Conservation (phyloP, 2,329 filamentous ascomycete genomes). For the Aspergillus pseudoterreus region DNA sequence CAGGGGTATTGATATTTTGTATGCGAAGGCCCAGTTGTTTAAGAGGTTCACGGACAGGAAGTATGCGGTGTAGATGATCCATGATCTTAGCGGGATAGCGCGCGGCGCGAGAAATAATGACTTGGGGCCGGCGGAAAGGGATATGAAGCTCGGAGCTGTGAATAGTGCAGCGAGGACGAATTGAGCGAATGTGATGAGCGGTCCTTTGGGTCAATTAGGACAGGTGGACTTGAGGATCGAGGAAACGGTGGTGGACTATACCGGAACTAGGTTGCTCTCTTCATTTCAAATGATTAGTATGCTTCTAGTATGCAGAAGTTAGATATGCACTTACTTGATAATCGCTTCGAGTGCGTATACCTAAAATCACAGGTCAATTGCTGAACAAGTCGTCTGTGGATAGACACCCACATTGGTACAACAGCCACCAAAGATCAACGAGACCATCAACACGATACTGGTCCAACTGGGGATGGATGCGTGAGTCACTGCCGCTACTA, state of each 20-base stretch:
- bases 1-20: slow-evolving; percentile 91
- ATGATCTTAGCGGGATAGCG: slow-evolving; percentile 76
- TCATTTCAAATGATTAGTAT: slow-evolving; percentile 10
- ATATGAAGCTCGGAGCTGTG: slow-evolving; percentile 73
- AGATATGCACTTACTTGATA: slow-evolving; percentile 68
- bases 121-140: slow-evolving; percentile 54
- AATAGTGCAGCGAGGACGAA: slow-evolving; percentile 78
- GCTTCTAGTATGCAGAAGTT: not conserved
- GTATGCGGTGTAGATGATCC: slow-evolving; percentile 82
- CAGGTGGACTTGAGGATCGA: not conserved
- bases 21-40: slow-evolving; percentile 97
- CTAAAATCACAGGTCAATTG: slow-evolving; percentile 41
- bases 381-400: slow-evolving; percentile 13
- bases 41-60: slow-evolving; percentile 93
- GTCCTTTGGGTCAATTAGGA: slow-evolving; percentile 50
- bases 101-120: slow-evolving; percentile 73
- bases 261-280: slow-evolving; percentile 83
- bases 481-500: slow-evolving; percentile 29
- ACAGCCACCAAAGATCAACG: slow-evolving; percentile 90
- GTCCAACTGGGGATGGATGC: slow-evolving; percentile 56
- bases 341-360: slow-evolving; percentile 96
- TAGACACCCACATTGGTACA: slow-evolving; percentile 74
- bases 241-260: slow-evolving; percentile 35
- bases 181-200: slow-evolving; percentile 83
- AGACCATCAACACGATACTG: slow-evolving; percentile 65